These are phyloP conservation scores for Fraxinus albicans DNA, from an alignment of 305 asterid species.

Conservation along the genomic window DNA sequence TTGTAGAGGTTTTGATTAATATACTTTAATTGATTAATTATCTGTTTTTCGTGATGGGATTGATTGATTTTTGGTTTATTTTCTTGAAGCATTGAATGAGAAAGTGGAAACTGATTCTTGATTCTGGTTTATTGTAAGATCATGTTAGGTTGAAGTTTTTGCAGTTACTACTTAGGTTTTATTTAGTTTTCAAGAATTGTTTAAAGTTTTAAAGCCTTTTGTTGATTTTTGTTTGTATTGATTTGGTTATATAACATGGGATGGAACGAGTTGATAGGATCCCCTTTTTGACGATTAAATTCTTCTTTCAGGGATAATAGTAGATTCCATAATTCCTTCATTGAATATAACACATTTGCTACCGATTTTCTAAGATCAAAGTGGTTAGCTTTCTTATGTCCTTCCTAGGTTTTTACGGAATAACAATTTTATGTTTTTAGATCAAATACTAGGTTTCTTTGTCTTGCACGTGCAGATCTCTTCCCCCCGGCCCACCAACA, in stretches of 20 bases:
- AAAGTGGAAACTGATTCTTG: conserved; percentile 16
- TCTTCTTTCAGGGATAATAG: conserved; percentile 10
- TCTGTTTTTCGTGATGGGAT: conserved; percentile 13
- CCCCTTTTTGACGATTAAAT: background rate
- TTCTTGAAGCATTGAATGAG: conserved; percentile 25
- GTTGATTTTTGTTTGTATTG: conserved; percentile 18
- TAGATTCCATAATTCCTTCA: conserved; percentile 21
- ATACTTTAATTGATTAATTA: conserved; percentile 1
- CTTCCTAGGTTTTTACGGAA: conserved; percentile 13
- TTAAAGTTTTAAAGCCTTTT: conserved; percentile 4
- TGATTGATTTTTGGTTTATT: conserved; percentile 7
- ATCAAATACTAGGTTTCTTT: conserved; percentile 13
- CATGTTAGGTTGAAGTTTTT: conserved; percentile 25
- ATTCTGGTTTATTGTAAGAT: conserved; percentile 7
- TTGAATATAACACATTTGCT: conserved; percentile 7
- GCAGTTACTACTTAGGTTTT: conserved; percentile 20
- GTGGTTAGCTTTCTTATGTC: conserved; percentile 22
- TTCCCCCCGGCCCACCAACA: background rate
- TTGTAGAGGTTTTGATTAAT: conserved; percentile 16
- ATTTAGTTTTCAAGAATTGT: conserved; percentile 1
- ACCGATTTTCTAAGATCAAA: background rate
- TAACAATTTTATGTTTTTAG: conserved; percentile 5
- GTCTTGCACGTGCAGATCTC: conserved; percentile 29
- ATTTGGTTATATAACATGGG: background rate
- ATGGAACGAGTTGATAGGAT: background rate